A percentile compares a stretch with the other conserved stretches of the same genome.
Evolutionary conservation across 345 rosid species (phyloP).

Genomic region (Camelina neglecta): DNA sequence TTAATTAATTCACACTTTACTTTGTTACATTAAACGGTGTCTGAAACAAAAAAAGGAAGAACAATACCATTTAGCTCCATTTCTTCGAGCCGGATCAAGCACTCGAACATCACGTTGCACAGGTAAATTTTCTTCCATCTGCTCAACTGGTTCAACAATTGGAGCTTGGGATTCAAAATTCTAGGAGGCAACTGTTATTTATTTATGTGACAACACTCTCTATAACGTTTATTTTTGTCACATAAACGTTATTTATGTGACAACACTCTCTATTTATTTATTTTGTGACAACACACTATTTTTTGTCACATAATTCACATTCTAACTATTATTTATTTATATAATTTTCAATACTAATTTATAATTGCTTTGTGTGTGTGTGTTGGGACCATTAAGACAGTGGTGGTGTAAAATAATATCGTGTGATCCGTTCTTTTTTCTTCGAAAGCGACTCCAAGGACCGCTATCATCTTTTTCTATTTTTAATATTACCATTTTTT

Average conservation of each 20-base stretch:
- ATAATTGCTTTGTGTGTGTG: too few relatives aligned
- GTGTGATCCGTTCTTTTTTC: background rate
- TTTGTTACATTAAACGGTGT: background rate
- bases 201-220: too few relatives aligned
- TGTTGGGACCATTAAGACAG: background rate
- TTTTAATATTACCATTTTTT: background rate
- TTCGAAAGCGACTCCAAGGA: background rate
- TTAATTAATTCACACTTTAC: background rate
- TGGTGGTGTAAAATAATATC: background rate
- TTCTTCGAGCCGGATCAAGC: background rate
- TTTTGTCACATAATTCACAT: background rate
- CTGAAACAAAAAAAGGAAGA: background rate
- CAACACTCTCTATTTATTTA: too few relatives aligned
- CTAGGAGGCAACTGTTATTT: background rate
- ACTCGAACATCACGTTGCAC: background rate
- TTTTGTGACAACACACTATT: too few relatives aligned
- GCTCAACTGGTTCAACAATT: background rate
- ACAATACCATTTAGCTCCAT: conserved; percentile 27
- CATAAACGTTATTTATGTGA: too few relatives aligned
- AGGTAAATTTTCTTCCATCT: background rate
- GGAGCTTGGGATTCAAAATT: background rate
- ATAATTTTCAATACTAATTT: background rate
- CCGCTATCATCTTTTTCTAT: background rate
- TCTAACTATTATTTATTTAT: background rate
- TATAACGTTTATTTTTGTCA: too few relatives aligned